A percentile compares a stretch with the other conserved stretches of the same genome.
These are phyloP conservation scores for Williopsis jadinii DNA, from an alignment of 1,139 yeast genomes.

Conservation along the genomic window DNA sequence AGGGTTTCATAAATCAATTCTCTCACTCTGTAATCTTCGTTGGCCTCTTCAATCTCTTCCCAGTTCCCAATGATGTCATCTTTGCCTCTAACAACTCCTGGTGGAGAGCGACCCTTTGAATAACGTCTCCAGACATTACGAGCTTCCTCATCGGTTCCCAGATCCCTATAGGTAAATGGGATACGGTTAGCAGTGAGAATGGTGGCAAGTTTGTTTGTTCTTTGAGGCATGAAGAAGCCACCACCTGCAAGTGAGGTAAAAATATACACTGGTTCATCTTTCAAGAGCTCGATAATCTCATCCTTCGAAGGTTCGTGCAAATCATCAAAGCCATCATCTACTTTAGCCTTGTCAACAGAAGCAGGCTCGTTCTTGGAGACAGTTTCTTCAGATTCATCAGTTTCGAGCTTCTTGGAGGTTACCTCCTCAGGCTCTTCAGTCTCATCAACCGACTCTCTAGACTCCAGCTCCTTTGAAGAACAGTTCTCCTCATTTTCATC, in stretches of 20 bases:
- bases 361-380: constrained; percentile 2
- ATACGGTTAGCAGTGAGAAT: constrained; percentile 73
- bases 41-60: constrained; percentile 76
- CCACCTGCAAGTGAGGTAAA: constrained; percentile 86
- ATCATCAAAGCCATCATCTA: constrained; percentile 13
- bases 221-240: constrained; percentile 75
- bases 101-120: constrained; percentile 67
- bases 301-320: constrained; percentile 21
- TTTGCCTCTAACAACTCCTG: constrained; percentile 87
- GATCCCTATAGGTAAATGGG: constrained; percentile 62
- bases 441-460: constrained; percentile 1
- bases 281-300: constrained; percentile 24
- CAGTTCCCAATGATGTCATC: constrained; percentile 81
- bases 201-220: constrained; percentile 72
- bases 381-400: constrained; percentile 7
- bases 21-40: constrained; percentile 71
- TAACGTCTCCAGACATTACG: constrained; percentile 80
- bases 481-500: not conserved
- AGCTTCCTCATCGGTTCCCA: constrained; percentile 86
- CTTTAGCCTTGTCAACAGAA: constrained; percentile 6
- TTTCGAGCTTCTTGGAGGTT: constrained; percentile 7
- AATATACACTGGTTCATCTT: constrained; percentile 58
- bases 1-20: constrained; percentile 44
- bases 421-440: constrained; percentile 7
- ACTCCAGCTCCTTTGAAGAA: not conserved